Evolutionary conservation across 106 monocot genomes (phyloP), one percentile per base, ranked within the genome.

Genomic region (Acorus calamus): DNA sequence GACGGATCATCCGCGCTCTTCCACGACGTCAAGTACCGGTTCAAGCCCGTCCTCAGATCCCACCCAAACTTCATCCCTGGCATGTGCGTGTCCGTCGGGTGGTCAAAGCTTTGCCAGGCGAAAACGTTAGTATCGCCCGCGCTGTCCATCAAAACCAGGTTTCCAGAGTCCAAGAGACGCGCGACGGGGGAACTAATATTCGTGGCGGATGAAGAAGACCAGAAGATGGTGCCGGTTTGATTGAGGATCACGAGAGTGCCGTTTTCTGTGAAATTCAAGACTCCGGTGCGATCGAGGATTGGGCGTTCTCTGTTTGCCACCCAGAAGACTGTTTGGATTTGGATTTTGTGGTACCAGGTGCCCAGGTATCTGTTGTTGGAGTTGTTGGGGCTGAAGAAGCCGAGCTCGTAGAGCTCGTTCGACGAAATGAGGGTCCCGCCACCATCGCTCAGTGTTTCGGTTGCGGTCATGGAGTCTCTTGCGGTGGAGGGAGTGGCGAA

Each of bases 281-380:
- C 55, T 9, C 69, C 69, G 48, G 47, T 52, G 42, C 5, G 9
- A n/a, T 53, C 59, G 4, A 10, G 6, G 42, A 87, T 41, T 3
- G 86, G 79, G 7, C 50, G 9, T 4, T 65, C 53, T 8, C 76
- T 76, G 60, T 86, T 86, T 51, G 86, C 86, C 4, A 86, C 71
- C 86, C 82, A 86, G 3, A 81, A 81, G 1, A 81, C 66, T 28
- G 74, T 69, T 4, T 55, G 62, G 6, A 45, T 46, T 7, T 61
- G 10, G 50, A 82, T 53, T 3, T 10, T 71, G 61, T 63, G 42
- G 64, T 78, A 81, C 81, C 81, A 81, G 53, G 77, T 73, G 44
- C 81, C 76, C 28, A 81, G 4, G 61, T 73, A 81, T 14, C 69
- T 64, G 49, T 45, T 65, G 11, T 7, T 59, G n/a, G 61, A 61